Evolutionary conservation across 148 eudicot species (phyloP).

Genomic region (Vaccinium macrocarpon): DNA sequence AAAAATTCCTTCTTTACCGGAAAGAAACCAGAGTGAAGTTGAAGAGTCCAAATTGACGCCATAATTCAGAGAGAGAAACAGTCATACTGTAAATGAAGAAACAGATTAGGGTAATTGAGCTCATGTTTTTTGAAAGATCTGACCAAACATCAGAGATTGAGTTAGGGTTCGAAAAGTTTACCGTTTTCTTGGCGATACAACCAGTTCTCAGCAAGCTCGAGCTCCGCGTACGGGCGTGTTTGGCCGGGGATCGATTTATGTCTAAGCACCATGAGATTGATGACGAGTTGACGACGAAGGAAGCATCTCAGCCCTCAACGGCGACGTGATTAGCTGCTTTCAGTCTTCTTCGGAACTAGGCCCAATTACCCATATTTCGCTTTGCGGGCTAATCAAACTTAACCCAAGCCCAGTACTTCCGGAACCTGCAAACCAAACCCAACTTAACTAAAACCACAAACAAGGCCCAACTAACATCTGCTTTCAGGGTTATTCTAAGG

Average conservation of each 20-base stretch:
- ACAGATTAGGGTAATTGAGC: neutral
- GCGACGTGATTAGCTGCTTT: neutral
- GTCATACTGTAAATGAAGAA: neutral
- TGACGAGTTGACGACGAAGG: neutral
- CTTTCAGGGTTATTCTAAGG: too few species aligned
- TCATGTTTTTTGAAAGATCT: neutral
- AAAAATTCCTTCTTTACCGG: conserved; percentile 18
- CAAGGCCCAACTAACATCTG: neutral
- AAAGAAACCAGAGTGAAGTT: conserved; percentile 17
- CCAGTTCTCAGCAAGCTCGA: neutral
- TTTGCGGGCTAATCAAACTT: neutral
- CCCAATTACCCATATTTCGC: neutral
- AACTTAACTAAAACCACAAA: neutral
- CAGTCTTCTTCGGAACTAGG: neutral
- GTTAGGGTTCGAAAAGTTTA: neutral
- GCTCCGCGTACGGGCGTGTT: neutral
- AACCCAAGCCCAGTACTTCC: neutral
- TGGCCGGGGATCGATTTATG: neutral
- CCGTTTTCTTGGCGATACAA: neutral
- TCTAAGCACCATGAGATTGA: neutral
- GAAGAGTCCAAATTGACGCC: conserved; percentile 37
- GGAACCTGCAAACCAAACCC: neutral
- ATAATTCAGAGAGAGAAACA: conserved; percentile 8
- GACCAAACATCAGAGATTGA: neutral
- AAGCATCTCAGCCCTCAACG: neutral